A percentile compares a stretch with the other conserved stretches of the same genome.
Evolutionary conservation across 2,329 filamentous ascomycete species (phyloP).

Genomic region (Aspergillus sp.): DNA sequence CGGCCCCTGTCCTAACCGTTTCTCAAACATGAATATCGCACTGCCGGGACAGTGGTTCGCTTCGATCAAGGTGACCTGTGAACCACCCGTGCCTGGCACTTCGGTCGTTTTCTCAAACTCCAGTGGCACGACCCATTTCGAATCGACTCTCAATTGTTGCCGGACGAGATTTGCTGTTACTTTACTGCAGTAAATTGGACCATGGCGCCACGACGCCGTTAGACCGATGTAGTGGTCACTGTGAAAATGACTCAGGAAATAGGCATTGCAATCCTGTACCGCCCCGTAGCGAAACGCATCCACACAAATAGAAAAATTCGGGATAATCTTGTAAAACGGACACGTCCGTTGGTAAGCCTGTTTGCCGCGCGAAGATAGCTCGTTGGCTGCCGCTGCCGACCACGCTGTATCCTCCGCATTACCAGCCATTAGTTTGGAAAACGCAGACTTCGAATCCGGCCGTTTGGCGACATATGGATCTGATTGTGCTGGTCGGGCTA

Average conservation of each 20-base stretch:
- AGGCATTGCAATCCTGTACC: constrained; percentile 83
- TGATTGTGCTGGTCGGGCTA: constrained; percentile 69
- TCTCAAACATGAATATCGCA: constrained; percentile 88
- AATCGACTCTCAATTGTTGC: constrained; percentile 75
- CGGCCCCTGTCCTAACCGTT: constrained; percentile 54
- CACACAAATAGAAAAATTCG: constrained; percentile 83
- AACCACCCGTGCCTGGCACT: constrained; percentile 73
- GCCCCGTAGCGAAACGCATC: constrained; percentile 95
- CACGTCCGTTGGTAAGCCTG: constrained; percentile 83
- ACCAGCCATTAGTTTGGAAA: constrained; percentile 84
- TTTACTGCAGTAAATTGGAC: constrained; percentile 91
- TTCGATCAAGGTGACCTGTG: constrained; percentile 84
- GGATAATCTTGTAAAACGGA: constrained; percentile 97
- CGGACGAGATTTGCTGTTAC: constrained; percentile 85
- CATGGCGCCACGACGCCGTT: constrained; percentile 80
- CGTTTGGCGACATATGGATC: constrained; percentile 60
- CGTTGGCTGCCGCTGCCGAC: constrained; percentile 74
- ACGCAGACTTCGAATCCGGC: constrained; percentile 56
- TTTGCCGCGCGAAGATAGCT: constrained; percentile 70
- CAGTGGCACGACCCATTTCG: constrained; percentile 74
- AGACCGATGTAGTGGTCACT: constrained; percentile 95
- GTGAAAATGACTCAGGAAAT: constrained; percentile 96
- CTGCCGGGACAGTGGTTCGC: constrained; percentile 97
- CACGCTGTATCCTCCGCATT: constrained; percentile 87
- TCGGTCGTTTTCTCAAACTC: constrained; percentile 76